phyloP scores from a whole-genome alignment of 1,284 basidiomycete genomes.

The Ceratobasidium sp. region DNA sequence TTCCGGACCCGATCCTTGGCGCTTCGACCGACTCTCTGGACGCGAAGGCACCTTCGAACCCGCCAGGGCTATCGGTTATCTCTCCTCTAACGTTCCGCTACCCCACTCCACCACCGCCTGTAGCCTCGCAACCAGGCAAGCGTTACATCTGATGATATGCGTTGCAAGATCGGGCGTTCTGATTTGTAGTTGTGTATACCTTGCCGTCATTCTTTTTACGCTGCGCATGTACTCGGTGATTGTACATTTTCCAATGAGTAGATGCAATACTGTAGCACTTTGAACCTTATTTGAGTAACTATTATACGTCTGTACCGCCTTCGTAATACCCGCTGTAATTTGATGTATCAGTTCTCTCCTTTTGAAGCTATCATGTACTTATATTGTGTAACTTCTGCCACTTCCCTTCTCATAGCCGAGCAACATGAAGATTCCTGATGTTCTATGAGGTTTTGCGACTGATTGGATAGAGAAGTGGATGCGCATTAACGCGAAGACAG shows the following conservation, averaged over 20 bases:
- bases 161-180: not conserved
- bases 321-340: not conserved
- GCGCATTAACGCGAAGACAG: conserved; percentile 39
- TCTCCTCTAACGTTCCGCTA: conserved; percentile 14
- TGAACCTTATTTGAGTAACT: not conserved
- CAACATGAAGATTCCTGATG: not conserved
- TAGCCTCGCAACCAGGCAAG: conserved; percentile 14
- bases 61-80: conserved; percentile 6
- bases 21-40: conserved; percentile 20
- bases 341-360: not conserved
- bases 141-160: not conserved
- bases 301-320: not conserved
- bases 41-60: conserved; percentile 1
- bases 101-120: conserved; percentile 25
- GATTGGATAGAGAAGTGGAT: not conserved
- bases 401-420: not conserved
- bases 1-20: conserved; percentile 19
- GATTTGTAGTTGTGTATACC: not conserved
- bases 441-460: not conserved
- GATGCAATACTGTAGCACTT: not conserved
- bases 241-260: not conserved
- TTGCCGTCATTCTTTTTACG: conserved; percentile 2
- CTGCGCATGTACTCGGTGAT: conserved; percentile 4
- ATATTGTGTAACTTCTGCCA: not conserved
- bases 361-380: not conserved